Conservation (phyloP, 2,329 filamentous ascomycete species). For the Calonectria multiphialidica region DNA sequence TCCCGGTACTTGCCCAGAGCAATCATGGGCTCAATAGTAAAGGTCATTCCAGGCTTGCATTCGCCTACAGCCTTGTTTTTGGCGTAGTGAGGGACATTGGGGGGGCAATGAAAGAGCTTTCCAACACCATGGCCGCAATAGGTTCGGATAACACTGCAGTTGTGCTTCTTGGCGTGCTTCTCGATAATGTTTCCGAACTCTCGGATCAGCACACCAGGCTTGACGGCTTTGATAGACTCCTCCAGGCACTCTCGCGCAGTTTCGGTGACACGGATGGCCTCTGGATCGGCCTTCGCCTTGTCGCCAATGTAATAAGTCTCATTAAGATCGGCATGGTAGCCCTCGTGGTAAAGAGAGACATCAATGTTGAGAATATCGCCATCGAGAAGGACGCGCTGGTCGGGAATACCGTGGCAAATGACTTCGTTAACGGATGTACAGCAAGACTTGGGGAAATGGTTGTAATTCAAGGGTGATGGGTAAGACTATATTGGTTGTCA, state of each 20-base stretch:
- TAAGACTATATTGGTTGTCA: slow-evolving; percentile 75
- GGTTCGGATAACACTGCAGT: slow-evolving; percentile 92
- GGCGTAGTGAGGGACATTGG: slow-evolving; percentile 96
- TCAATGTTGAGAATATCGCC: slow-evolving; percentile 99
- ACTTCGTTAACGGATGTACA: slow-evolving; percentile 98
- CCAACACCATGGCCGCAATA: slow-evolving; percentile 98
- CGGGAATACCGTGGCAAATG: slow-evolving; percentile 98
- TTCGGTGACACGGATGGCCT: slow-evolving; percentile 91
- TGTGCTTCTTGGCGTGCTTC: slow-evolving; percentile 87
- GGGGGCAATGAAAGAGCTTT: slow-evolving; percentile 90
- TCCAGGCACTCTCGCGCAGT: slow-evolving; percentile 89
- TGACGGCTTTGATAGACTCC: slow-evolving; percentile 91
- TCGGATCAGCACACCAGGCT: slow-evolving; percentile 91
- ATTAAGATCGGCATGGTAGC: slow-evolving; percentile 96
- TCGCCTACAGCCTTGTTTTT: slow-evolving; percentile 98
- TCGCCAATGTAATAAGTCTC: slow-evolving; percentile 99
- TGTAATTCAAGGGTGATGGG: slow-evolving; percentile 94
- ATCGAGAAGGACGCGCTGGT: slow-evolving; percentile 86
- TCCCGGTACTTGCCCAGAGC: slow-evolving; percentile 91
- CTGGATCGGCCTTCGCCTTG: slow-evolving; percentile 84
- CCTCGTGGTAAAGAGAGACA: slow-evolving; percentile 92
- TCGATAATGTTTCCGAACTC: slow-evolving; percentile 97
- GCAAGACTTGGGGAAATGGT: slow-evolving; percentile 96
- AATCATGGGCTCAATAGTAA: slow-evolving; percentile 99
- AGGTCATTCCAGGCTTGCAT: slow-evolving; percentile 97